Conservation (phyloP, 2,329 filamentous ascomycete genomes). For the Chaetomium globosum region DNA sequence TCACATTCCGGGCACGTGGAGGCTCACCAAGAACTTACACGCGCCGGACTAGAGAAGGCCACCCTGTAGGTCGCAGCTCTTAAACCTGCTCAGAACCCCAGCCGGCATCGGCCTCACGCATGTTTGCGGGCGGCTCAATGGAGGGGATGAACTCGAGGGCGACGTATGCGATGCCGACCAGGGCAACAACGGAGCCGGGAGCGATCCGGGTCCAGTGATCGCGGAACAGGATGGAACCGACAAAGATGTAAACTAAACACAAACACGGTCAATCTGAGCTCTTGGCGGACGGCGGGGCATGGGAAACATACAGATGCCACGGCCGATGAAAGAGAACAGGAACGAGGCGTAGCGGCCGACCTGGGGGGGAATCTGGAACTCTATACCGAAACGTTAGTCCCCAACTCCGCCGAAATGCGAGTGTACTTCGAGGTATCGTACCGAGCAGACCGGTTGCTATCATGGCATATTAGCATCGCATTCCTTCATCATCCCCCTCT, state of each 20-base stretch:
- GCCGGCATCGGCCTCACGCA: slow-evolving; percentile 74
- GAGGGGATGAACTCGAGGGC: slow-evolving; percentile 75
- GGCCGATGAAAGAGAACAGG: slow-evolving; percentile 95
- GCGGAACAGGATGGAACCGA: slow-evolving; percentile 82
- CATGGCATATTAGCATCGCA: slow-evolving; percentile 5
- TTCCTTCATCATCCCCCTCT: background rate
- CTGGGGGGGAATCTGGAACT: slow-evolving; percentile 94
- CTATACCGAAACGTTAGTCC: slow-evolving; percentile 45
- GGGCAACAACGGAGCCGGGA: slow-evolving; percentile 74
- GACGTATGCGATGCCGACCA: slow-evolving; percentile 77
- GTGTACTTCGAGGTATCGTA: slow-evolving; percentile 38
- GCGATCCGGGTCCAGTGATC: slow-evolving; percentile 68
- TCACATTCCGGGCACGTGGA: background rate
- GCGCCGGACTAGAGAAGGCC: background rate
- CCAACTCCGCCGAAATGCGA: slow-evolving; percentile 9
- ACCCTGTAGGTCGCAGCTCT: slow-evolving; percentile 23
- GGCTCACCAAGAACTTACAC: background rate
- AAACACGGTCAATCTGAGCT: slow-evolving; percentile 5
- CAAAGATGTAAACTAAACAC: slow-evolving; percentile 85
- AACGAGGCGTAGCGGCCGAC: slow-evolving; percentile 93
- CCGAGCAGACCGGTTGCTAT: slow-evolving; percentile 69
- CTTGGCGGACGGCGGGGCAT: background rate
- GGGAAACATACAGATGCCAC: slow-evolving; percentile 79
- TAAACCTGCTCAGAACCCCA: slow-evolving; percentile 80
- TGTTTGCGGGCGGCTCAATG: slow-evolving; percentile 78